Evolutionary conservation across 225 moss, liverwort and hornwort genomes (phyloP).

Genomic region (Straminergon stramineum): DNA sequence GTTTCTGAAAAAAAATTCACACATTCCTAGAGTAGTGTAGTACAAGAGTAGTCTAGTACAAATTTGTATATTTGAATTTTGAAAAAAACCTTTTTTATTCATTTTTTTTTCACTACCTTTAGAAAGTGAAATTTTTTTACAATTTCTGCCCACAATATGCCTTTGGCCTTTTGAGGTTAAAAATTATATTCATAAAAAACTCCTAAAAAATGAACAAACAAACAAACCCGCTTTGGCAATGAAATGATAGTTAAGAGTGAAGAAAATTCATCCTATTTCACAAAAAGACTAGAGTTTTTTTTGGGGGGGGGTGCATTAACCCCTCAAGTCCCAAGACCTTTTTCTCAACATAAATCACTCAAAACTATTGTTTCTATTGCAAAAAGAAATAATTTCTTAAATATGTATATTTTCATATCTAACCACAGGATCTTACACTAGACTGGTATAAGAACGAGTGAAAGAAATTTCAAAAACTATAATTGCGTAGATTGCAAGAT

Average conservation of each 20-base stretch:
- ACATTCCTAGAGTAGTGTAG: no score
- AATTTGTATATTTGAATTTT: no score
- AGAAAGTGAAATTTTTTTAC: no score
- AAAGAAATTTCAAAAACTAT: neutral
- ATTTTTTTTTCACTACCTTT: no score
- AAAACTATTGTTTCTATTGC: neutral
- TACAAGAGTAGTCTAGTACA: no score
- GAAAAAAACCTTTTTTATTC: no score
- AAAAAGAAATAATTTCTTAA: neutral
- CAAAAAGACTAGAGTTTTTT: neutral
- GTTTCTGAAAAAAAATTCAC: no score
- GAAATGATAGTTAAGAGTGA: neutral
- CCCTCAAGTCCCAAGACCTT: neutral
- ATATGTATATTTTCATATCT: neutral
- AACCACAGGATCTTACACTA: neutral
- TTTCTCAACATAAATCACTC: neutral
- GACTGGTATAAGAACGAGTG: neutral
- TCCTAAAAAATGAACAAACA: rapidly evolving
- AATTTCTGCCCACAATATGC: no score
- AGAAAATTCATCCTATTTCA: neutral
- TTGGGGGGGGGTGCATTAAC: no score
- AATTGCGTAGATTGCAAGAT: neutral
- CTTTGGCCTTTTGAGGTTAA: no score
- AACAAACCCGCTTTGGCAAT: neutral
- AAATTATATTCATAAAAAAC: neutral